These are phyloP conservation scores for Podaxis sp. DNA, from an alignment of 768 basidiomycete genomes.

Conservation along the genomic window DNA sequence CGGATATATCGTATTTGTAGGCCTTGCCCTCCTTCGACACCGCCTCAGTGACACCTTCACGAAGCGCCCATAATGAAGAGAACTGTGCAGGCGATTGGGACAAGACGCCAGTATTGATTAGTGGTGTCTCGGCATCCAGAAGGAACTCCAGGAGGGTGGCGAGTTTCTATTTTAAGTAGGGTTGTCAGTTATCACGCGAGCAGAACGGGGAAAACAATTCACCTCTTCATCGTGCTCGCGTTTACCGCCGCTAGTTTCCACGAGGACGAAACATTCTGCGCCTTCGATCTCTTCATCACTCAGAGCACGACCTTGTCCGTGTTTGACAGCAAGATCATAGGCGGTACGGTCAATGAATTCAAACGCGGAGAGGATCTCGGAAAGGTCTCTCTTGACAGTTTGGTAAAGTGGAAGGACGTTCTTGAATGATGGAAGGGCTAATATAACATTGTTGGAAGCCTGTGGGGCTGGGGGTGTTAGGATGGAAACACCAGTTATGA, in stretches of 20 bases:
- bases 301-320: constrained; percentile 76
- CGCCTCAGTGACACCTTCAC: constrained; percentile 91
- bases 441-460: constrained; percentile 87
- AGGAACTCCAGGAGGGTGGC: constrained; percentile 72
- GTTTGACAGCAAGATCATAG: constrained; percentile 79
- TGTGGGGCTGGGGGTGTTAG: constrained; percentile 80
- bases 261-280: constrained; percentile 84
- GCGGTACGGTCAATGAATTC: constrained; percentile 91
- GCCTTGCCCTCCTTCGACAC: constrained; percentile 90
- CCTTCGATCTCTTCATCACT: constrained; percentile 70
- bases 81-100: constrained; percentile 91
- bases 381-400: constrained; percentile 74
- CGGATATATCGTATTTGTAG: constrained; percentile 96
- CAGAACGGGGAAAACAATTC: constrained; percentile 8
- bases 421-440: constrained; percentile 83
- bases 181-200: not conserved
- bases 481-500: constrained; percentile 94
- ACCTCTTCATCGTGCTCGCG: constrained; percentile 94
- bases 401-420: constrained; percentile 85
- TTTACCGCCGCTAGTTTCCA: constrained; percentile 92
- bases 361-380: constrained; percentile 96
- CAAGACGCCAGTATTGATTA: constrained; percentile 87
- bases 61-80: constrained; percentile 83
- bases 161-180: constrained; percentile 66
- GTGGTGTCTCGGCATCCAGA: constrained; percentile 63